Conservation (phyloP, 2,329 filamentous ascomycete species). For the Claviceps quebecensis region DNA sequence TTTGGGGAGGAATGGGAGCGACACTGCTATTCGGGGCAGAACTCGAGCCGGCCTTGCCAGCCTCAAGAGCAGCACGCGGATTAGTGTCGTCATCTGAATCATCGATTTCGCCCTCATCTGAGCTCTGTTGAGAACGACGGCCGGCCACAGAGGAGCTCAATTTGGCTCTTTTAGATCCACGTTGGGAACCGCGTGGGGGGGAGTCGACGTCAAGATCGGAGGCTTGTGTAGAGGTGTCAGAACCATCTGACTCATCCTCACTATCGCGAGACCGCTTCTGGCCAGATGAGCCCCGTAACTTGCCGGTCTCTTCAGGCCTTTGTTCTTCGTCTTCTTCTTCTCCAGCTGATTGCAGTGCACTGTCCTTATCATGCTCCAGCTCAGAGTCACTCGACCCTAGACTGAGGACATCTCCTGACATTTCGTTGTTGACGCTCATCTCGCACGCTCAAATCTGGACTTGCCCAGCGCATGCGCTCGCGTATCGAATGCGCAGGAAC, state of each 20-base stretch:
- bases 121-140: slow-evolving; percentile 6
- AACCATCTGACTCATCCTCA: slow-evolving; percentile 2
- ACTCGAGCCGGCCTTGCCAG: not conserved
- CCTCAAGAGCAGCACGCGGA: slow-evolving; percentile 5
- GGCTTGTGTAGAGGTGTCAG: slow-evolving; percentile 3
- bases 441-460: not conserved
- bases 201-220: not conserved
- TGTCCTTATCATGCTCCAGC: not conserved
- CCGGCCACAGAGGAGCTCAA: slow-evolving; percentile 3
- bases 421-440: slow-evolving; percentile 1
- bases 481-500: not conserved
- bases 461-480: not conserved
- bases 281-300: not conserved
- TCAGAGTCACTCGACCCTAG: slow-evolving; percentile 3
- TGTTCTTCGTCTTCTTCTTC: not conserved
- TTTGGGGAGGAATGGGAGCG: not conserved
- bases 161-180: slow-evolving; percentile 10
- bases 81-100: slow-evolving; percentile 9
- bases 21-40: not conserved
- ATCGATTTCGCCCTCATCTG: slow-evolving; percentile 22
- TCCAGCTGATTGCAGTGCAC: not conserved
- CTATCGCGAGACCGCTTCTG: slow-evolving; percentile 1
- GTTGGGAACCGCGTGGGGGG: not conserved
- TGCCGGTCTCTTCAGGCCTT: not conserved
- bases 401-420: slow-evolving; percentile 2